Evolutionary conservation across 805 yeast genomes (phyloP).

Genomic region (Komagataella populi): DNA sequence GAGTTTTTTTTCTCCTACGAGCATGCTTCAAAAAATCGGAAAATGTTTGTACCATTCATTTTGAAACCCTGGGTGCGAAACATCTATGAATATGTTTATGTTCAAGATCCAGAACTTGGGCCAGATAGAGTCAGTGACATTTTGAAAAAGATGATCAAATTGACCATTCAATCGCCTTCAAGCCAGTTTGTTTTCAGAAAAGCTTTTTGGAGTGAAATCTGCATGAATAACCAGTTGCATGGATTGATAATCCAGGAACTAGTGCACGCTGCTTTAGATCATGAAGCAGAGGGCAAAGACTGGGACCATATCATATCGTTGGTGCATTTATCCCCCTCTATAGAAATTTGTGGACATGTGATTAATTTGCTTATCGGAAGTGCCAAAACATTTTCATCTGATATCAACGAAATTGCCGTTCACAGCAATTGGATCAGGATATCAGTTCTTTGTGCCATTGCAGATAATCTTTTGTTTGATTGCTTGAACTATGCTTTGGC

Average conservation of each 20-base stretch:
- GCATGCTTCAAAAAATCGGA: conserved; percentile 18
- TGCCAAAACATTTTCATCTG: conserved; percentile 34
- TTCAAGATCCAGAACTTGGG: conserved; percentile 42
- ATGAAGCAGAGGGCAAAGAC: conserved; percentile 60
- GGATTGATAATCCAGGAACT: conserved; percentile 58
- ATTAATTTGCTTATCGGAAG: conserved; percentile 41
- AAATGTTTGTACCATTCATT: conserved; percentile 32
- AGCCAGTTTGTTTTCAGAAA: conserved; percentile 41
- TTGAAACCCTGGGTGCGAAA: conserved; percentile 68
- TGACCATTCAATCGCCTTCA: conserved; percentile 34
- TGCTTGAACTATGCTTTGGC: conserved; percentile 44
- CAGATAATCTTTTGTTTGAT: conserved; percentile 60
- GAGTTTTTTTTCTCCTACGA: conserved; percentile 40
- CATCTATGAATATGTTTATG: conserved; percentile 41
- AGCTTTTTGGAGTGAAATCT: conserved; percentile 54
- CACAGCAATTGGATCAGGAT: conserved; percentile 60
- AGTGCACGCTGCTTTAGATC: conserved; percentile 59
- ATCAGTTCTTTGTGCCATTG: conserved; percentile 48
- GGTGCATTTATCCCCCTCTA: conserved; percentile 52
- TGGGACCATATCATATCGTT: conserved; percentile 53
- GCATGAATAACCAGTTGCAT: conserved; percentile 45
- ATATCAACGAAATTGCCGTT: conserved; percentile 28
- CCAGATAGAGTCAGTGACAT: conserved; percentile 45
- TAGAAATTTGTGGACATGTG: conserved; percentile 58
- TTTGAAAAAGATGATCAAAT: conserved; percentile 45